Percentiles rank a stretch among this genome's conserved stretches.
Evolutionary conservation across 2,329 filamentous ascomycete species (phyloP).

Genomic region (Epichloe brachyelytri): DNA sequence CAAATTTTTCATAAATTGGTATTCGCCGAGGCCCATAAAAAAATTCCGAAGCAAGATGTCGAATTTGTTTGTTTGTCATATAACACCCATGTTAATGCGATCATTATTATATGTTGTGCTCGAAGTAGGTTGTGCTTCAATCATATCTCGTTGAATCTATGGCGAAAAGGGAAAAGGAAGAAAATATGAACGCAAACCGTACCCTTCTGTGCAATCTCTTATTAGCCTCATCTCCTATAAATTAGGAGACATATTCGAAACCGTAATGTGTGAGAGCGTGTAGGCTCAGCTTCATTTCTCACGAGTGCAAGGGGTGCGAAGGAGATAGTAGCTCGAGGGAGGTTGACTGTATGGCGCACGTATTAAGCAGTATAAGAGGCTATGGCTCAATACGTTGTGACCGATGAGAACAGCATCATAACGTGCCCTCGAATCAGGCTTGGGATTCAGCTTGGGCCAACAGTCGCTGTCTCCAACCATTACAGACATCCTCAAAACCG

Average conservation of each 20-base stretch:
- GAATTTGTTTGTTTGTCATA: no score
- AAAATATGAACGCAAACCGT: not conserved
- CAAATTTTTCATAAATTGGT: no score
- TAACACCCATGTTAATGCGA: not conserved
- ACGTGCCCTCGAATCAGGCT: constrained; percentile 14
- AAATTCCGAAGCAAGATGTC: no score
- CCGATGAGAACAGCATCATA: not conserved
- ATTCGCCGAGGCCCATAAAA: no score
- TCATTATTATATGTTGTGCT: not conserved
- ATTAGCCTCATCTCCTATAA: not conserved
- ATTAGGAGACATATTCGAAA: not conserved
- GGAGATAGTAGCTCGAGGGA: not conserved
- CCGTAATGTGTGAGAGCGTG: not conserved
- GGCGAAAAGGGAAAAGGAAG: not conserved
- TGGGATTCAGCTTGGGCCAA: constrained; percentile 48
- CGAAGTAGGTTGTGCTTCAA: not conserved
- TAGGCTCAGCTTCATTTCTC: not conserved
- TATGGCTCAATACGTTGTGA: not conserved
- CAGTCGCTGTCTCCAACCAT: constrained; percentile 67
- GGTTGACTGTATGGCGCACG: not conserved
- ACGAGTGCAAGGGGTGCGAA: not conserved
- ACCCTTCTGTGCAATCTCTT: not conserved
- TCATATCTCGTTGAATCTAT: not conserved
- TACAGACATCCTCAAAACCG: constrained; percentile 85
- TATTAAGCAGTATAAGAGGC: not conserved